Conservation (phyloP, 148 eudicot genomes). For the Polygonum maritimum region DNA sequence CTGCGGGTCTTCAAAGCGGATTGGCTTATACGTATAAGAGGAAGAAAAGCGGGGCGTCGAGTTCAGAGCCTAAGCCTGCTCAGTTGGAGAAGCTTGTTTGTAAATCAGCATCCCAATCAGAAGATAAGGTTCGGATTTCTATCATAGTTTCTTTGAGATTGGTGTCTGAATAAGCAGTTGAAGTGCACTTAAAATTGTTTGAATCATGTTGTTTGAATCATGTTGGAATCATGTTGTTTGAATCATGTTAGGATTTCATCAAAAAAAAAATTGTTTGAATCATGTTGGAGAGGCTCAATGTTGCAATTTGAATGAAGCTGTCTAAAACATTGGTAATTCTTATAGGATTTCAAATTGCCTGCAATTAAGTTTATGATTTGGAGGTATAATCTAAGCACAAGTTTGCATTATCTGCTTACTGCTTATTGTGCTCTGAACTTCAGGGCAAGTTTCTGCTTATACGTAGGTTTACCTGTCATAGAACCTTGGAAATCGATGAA, state of each 20-base stretch:
- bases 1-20: background rate
- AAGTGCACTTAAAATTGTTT: no score
- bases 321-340: no score
- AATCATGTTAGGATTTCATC: no score
- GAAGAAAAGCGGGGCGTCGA: slow-evolving; percentile 2
- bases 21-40: background rate
- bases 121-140: slow-evolving; percentile 2
- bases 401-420: background rate
- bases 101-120: slow-evolving; percentile 1
- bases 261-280: no score
- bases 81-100: slow-evolving; percentile 5
- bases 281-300: no score
- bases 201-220: no score
- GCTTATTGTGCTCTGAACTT: background rate
- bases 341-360: no score
- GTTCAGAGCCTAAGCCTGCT: slow-evolving; percentile 1
- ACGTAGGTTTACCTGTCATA: background rate
- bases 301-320: no score
- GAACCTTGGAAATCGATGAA: background rate
- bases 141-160: background rate
- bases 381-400: background rate
- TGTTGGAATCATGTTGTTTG: no score
- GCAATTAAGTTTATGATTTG: background rate
- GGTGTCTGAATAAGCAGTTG: background rate
- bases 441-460: background rate